Percentiles rank a stretch among this genome's conserved stretches.
Evolutionary conservation across 352 stramenopile genomes (phyloP).

Genomic region (Pythium brachiatum): DNA sequence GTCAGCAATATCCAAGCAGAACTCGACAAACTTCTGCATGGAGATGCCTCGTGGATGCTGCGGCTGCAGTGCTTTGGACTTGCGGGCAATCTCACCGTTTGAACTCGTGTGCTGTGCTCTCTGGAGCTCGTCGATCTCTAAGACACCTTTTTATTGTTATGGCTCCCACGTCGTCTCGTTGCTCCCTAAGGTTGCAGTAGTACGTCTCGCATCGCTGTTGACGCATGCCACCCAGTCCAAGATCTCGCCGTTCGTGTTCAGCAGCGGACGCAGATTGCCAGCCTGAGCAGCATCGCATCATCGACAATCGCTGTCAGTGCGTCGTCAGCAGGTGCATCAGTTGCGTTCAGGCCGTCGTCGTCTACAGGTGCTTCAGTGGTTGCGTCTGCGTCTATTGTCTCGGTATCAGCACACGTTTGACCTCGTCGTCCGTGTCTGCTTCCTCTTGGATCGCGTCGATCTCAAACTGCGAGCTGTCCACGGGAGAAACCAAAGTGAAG

Average conservation of each 20-base stretch:
- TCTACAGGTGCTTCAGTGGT: too few species aligned
- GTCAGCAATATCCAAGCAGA: slow-evolving; percentile 63
- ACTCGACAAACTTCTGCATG: slow-evolving; percentile 67
- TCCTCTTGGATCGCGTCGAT: slow-evolving; percentile 22
- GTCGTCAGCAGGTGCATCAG: background rate
- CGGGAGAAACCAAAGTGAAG: too few species aligned
- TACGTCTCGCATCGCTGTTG: slow-evolving; percentile 41
- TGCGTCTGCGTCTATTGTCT: background rate
- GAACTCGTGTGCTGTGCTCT: slow-evolving; percentile 40
- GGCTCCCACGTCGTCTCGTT: slow-evolving; percentile 47
- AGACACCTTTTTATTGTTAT: slow-evolving; percentile 45
- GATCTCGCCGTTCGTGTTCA: slow-evolving; percentile 13
- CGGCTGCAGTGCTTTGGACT: slow-evolving; percentile 61
- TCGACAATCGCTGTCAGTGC: background rate
- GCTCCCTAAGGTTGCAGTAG: slow-evolving; percentile 41
- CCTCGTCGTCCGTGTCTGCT: background rate
- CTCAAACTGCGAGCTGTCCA: slow-evolving; percentile 3
- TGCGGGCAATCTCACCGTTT: too few species aligned
- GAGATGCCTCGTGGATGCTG: slow-evolving; percentile 54
- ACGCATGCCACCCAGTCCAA: slow-evolving; percentile 37
- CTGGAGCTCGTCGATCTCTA: slow-evolving; percentile 61
- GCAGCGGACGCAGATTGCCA: slow-evolving; percentile 17
- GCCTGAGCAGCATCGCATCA: background rate
- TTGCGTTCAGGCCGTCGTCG: too few species aligned
- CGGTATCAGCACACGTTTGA: background rate